Evolutionary conservation across 768 basidiomycete species (phyloP).

Genomic region (Auriscalpium vulgare): DNA sequence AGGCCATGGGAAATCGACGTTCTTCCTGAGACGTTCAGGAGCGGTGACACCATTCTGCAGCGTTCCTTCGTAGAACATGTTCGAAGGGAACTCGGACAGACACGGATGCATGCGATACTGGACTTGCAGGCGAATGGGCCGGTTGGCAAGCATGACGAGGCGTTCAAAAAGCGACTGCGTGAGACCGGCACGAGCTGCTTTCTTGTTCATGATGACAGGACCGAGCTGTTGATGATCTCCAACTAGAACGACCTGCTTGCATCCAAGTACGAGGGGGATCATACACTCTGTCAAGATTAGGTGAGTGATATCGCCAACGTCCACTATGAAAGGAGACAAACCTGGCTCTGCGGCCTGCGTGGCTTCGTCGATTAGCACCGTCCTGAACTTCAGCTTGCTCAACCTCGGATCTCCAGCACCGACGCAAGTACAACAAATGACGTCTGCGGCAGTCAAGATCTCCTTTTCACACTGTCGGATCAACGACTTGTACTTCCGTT

Average conservation of each 20-base stretch:
- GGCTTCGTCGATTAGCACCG: constrained; percentile 96
- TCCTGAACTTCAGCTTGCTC: constrained; percentile 96
- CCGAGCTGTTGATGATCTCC: constrained; percentile 97
- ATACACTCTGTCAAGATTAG: constrained; percentile 71
- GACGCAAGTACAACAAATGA: constrained; percentile 97
- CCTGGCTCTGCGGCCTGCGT: constrained; percentile 98
- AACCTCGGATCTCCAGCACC: constrained; percentile 95
- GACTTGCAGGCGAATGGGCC: constrained; percentile 96
- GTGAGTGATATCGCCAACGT: constrained; percentile 5
- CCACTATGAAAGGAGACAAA: constrained; percentile 25
- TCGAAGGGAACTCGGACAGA: constrained; percentile 97
- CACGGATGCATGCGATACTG: constrained; percentile 99
- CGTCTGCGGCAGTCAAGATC: constrained; percentile 89
- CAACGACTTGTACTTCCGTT: constrained; percentile 95
- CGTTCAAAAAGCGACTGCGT: constrained; percentile 98
- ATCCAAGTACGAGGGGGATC: constrained; percentile 97
- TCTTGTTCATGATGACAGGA: constrained; percentile 99
- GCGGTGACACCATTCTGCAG: constrained; percentile 99
- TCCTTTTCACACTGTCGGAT: constrained; percentile 97
- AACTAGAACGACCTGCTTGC: constrained; percentile 96
- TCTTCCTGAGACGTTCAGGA: constrained; percentile 93
- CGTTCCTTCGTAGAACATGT: constrained; percentile 99
- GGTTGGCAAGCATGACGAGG: constrained; percentile 88
- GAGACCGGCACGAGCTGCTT: constrained; percentile 96
- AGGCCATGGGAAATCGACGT: constrained; percentile 99